Base-by-base conservation (phyloP, 768 basidiomycete species). In the Phylloporus sp. region DNA sequence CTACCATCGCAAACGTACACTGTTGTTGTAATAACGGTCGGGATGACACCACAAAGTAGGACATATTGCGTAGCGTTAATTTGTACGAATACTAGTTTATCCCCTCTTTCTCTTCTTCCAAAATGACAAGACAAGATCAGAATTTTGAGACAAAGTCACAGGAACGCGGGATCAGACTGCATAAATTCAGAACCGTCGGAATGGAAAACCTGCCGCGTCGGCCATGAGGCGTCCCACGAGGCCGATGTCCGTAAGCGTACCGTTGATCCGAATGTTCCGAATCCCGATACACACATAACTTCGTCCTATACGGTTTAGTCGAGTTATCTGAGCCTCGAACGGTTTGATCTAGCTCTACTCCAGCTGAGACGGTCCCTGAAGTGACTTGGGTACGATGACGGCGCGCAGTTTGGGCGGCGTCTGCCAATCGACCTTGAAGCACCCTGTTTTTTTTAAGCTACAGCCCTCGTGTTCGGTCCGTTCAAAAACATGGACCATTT, bases 21-120 rank as follows among this genome's bases (percentile, higher is more conserved):
- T 23, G 5, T 29, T 49, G 22, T 51, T 60, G 59, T 62, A 59
- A 18, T 42, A 34, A 28, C 31, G 15, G 13, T 41, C 12, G 4
- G 18, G 20, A 35, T 23, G 36, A 44, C 20, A 23, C 31, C 22
- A 27, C 45, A 20, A 40, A n/a, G n/a, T 35, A 41, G 28, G 10
- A 41, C 6, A 7, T 23, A 20, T 35, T 16, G 16, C 40, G 15
- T 32, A 54, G 34, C n/a, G 9, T 39, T 8, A 24, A 27, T 23
- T n/a, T 45, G 35, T 45, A 50, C 15, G 9, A 27, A 20, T 35
- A n/a, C n/a, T n/a, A 32, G 20, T 35, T 26, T 31, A 10, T 45
- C 18, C 12, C 27, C 2, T 27, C 27, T 15, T 42, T 42, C 4
- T 34, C 11, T 20, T 38, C 18, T 22, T 24, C 22, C 2, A 40